Base-by-base conservation (phyloP, 2,329 filamentous ascomycete species). In the Zymoseptoria ardabiliae region DNA sequence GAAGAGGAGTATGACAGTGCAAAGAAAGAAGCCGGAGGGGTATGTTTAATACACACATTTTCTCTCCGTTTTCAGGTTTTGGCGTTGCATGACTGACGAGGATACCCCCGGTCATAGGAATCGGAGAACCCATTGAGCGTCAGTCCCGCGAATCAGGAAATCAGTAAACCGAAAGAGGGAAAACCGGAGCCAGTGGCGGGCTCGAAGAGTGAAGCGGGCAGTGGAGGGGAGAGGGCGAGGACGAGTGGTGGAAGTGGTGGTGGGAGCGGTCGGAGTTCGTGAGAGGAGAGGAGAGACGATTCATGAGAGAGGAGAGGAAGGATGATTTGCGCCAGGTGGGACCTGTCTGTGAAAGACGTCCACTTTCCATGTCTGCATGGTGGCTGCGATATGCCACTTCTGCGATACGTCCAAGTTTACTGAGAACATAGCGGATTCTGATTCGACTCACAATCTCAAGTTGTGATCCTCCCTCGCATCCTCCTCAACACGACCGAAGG, bases 111-210 rank as follows among this genome's bases (percentile, higher is more conserved):
- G 55, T 4, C n/a, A 48, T 61, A 66, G 63, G 74, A 63, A 64
- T 69, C 22, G 20, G 72, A 72, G 35, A 81, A 82, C 65, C 81
- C 84, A 5, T 67, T 88, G 50, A 78, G 86, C 53, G 81, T 82
- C 22, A 85, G 82, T 64, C 82, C 84, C 0, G 84, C 82, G 20
- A 88, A 88, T 69, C 76, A 73, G 53, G 81, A 84, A 0, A 75
- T 86, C 19, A 84, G 80, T 65, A 70, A 80, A 64, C 76, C 77
- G 61, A 77, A 79, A 50, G 74, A 72, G 21, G 65, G 72, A 28
- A 70, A 68, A 50, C 75, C 82, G 58, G 78, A 76, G 5, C 49
- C 73, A 74, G 53, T 74, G 72, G 66, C 77, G 71, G 62, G 67
- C 8, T 67, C 65, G 72, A 73, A 67, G 66, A 64, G 62, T 10